Conservation (phyloP, 2,329 filamentous ascomycete species). For the Phaeomoniella chlamydospora region DNA sequence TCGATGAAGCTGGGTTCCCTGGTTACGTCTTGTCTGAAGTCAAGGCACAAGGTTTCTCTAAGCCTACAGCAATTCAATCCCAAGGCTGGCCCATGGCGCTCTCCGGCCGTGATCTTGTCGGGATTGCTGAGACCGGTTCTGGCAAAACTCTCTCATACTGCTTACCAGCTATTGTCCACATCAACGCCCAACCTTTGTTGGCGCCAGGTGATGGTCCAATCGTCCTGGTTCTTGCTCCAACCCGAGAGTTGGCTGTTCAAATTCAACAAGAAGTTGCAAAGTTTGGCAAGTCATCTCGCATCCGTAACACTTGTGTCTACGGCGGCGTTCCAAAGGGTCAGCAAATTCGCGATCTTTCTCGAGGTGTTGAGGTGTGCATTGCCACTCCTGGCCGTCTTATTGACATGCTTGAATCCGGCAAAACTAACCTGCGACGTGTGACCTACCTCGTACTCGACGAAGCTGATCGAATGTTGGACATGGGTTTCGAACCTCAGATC, state of each 20-base stretch:
- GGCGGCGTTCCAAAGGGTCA: constrained; percentile 96
- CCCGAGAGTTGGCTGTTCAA: constrained; percentile 93
- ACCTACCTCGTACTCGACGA: constrained; percentile 98
- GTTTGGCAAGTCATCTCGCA: constrained; percentile 93
- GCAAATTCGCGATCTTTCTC: constrained; percentile 86
- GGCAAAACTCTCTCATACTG: constrained; percentile 99
- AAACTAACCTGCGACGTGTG: constrained; percentile 94
- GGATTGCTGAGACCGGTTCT: constrained; percentile 97
- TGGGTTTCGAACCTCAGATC: constrained; percentile 99
- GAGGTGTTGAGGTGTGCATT: constrained; percentile 97
- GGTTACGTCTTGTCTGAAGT: constrained; percentile 96
- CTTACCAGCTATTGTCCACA: constrained; percentile 95
- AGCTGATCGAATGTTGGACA: constrained; percentile 98
- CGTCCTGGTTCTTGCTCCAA: constrained; percentile 87
- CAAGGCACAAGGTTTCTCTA: constrained; percentile 91
- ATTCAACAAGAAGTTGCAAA: constrained; percentile 98
- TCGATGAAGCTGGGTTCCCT: constrained; percentile 95
- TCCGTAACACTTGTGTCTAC: constrained; percentile 97
- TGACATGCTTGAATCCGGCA: constrained; percentile 94
- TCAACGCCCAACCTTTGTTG: constrained; percentile 95
- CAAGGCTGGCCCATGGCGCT: constrained; percentile 99
- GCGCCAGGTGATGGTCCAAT: constrained; percentile 93
- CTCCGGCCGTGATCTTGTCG: constrained; percentile 92
- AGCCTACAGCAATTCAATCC: constrained; percentile 90
- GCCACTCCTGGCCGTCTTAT: constrained; percentile 95